phyloP scores from a whole-genome alignment of 495 filamentous ascomycete genomes.

The Hypoxylon lienhwacheense region DNA sequence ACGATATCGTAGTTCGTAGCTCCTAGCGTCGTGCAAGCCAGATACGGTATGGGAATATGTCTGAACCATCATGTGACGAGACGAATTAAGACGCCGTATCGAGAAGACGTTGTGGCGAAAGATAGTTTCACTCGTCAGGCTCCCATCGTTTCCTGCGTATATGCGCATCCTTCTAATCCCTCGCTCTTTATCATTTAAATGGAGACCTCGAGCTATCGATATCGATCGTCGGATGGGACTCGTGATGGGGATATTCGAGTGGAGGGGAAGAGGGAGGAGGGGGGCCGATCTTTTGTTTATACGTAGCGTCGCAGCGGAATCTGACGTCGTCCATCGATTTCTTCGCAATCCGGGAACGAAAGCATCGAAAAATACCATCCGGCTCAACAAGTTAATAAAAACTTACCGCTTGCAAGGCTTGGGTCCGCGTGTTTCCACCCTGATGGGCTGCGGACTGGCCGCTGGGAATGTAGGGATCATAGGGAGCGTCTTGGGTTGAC shows the following conservation, averaged over 20 bases:
- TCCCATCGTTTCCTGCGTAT: slow-evolving; percentile 1
- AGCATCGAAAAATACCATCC: slow-evolving; percentile 20
- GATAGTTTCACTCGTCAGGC: not conserved
- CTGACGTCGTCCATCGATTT: slow-evolving; percentile 19
- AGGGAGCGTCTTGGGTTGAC: slow-evolving; percentile 75
- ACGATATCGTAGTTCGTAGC: not conserved
- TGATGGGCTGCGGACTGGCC: slow-evolving; percentile 51
- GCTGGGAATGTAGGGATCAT: slow-evolving; percentile 89
- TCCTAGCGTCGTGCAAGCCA: slow-evolving; percentile 1
- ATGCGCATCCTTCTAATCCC: slow-evolving; percentile 4
- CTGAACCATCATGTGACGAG: not conserved
- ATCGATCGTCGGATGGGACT: not conserved
- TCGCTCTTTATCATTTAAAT: not conserved
- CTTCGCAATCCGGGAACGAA: slow-evolving; percentile 23
- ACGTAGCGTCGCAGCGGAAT: slow-evolving; percentile 14
- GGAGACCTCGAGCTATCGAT: not conserved
- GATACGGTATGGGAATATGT: not conserved
- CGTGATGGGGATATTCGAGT: not conserved
- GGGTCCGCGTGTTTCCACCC: slow-evolving; percentile 55
- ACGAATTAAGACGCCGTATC: not conserved
- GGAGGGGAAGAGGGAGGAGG: not conserved
- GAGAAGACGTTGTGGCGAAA: not conserved
- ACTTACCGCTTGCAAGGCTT: slow-evolving; percentile 81
- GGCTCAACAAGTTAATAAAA: slow-evolving; percentile 14
- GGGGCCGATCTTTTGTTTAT: not conserved